Evolutionary conservation across 495 filamentous ascomycete species (phyloP).

Genomic region (Tuber aestivum): DNA sequence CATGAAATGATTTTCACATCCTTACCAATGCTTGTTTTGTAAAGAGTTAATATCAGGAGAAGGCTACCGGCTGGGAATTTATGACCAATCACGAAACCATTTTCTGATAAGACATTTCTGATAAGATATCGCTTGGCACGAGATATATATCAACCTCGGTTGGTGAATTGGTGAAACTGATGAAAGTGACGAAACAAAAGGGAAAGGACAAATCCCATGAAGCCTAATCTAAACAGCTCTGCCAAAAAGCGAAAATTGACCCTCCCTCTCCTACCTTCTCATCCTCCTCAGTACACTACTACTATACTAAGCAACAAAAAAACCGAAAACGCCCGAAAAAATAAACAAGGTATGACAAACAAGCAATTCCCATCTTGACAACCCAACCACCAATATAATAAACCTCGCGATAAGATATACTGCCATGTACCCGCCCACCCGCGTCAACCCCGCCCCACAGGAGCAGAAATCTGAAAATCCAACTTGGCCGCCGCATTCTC

Average conservation of each 20-base stretch:
- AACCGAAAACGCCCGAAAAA: neutral
- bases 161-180: neutral
- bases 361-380: neutral
- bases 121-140: neutral
- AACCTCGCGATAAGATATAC: neutral
- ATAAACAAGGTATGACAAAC: neutral
- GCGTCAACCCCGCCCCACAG: neutral
- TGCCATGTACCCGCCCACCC: neutral
- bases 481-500: conserved; percentile 34
- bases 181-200: neutral
- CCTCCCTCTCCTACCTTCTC: neutral
- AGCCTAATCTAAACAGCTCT: neutral
- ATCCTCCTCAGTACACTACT: neutral
- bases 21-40: neutral
- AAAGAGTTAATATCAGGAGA: neutral
- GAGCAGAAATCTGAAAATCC: conserved; percentile 19
- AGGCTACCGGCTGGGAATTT: neutral
- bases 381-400: neutral
- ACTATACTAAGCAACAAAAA: neutral
- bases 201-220: neutral
- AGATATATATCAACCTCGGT: neutral
- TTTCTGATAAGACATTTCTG: neutral
- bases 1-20: neutral
- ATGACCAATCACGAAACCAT: neutral
- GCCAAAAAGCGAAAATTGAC: neutral